These are phyloP conservation scores for Petunia secreta DNA, from an alignment of 257 asterid species.

Conservation along the genomic window DNA sequence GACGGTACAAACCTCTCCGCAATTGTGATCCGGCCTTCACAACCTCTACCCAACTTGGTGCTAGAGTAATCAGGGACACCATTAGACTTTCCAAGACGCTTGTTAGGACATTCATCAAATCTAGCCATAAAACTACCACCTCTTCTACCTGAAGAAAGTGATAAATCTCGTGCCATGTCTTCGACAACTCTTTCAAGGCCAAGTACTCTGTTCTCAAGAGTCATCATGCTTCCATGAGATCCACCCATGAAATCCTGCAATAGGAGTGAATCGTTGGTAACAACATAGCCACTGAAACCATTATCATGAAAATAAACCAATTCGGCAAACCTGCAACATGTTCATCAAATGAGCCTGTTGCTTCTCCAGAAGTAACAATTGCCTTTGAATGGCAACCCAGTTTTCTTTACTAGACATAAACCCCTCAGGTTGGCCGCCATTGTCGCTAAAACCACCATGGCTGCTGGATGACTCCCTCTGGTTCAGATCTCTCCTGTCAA, in stretches of 20 bases:
- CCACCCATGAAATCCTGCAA: constrained; percentile 97
- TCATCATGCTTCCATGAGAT: constrained; percentile 93
- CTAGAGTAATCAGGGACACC: constrained; percentile 76
- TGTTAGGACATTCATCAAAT: constrained; percentile 69
- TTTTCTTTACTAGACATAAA: constrained; percentile 71
- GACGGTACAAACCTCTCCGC: constrained; percentile 72
- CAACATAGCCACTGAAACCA: constrained; percentile 31
- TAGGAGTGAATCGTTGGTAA: constrained; percentile 27
- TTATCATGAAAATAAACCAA: constrained; percentile 15
- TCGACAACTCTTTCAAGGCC: constrained; percentile 98
- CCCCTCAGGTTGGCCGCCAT: constrained; percentile 66
- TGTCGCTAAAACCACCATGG: constrained; percentile 55
- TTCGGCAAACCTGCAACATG: constrained; percentile 78
- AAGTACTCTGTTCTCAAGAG: constrained; percentile 88
- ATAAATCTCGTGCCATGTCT: constrained; percentile 93
- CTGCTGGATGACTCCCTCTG: constrained; percentile 59
- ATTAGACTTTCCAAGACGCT: constrained; percentile 69
- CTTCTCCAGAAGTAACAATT: constrained; percentile 79
- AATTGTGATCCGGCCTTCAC: constrained; percentile 59
- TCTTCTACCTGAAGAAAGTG: constrained; percentile 79
- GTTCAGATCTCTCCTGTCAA: constrained; percentile 49
- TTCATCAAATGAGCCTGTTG: constrained; percentile 92
- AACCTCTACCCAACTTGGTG: constrained; percentile 67
- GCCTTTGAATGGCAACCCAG: constrained; percentile 93
- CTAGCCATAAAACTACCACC: constrained; percentile 56